These are phyloP conservation scores for Termitomyces sp. DNA, from an alignment of 768 basidiomycete species.

Conservation along the genomic window DNA sequence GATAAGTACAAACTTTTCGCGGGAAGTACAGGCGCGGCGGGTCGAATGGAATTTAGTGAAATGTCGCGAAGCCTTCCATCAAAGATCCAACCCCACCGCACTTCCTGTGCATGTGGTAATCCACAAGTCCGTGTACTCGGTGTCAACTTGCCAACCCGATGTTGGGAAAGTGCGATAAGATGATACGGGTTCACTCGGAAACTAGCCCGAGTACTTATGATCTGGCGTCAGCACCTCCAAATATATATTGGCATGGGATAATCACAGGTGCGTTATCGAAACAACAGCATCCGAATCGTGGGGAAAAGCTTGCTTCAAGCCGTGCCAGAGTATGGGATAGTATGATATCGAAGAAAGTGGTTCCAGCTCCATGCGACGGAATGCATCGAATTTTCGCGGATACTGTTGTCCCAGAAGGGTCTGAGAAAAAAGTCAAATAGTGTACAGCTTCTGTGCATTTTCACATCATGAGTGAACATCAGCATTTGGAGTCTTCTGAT, in stretches of 20 bases:
- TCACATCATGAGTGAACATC: not conserved
- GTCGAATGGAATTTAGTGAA: not conserved
- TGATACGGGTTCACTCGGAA: not conserved
- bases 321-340: not conserved
- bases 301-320: not conserved
- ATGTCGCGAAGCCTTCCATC: conserved; percentile 6
- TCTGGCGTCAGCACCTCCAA: not conserved
- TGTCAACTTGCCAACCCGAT: not conserved
- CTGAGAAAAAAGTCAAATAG: not conserved
- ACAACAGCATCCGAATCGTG: not conserved
- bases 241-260: not conserved
- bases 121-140: not conserved
- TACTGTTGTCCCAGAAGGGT: not conserved
- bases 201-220: not conserved
- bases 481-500: not conserved
- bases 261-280: not conserved
- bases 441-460: not conserved
- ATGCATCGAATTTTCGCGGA: not conserved
- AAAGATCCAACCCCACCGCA: conserved; percentile 10
- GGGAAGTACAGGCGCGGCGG: not conserved
- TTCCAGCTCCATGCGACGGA: not conserved
- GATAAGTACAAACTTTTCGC: not conserved
- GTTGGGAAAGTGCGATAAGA: not conserved
- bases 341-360: not conserved
- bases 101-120: not conserved